phyloP scores from a whole-genome alignment of 169 alveolate species.

The Plasmodium gonderi region DNA sequence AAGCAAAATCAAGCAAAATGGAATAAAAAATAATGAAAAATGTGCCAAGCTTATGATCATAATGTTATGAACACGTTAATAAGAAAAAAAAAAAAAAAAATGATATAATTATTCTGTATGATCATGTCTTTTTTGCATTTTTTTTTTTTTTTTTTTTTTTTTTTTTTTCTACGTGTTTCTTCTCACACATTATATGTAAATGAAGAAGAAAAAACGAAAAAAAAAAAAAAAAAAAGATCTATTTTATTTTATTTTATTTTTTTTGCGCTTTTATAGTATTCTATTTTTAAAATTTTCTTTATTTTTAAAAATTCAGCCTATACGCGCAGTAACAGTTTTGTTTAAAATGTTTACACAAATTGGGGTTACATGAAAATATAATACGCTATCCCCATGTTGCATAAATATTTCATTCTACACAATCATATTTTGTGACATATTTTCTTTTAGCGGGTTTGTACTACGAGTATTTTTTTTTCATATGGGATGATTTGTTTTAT shows the following conservation, averaged over 20 bases:
- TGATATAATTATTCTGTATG: neutral
- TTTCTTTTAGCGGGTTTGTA: no score
- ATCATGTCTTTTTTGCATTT: neutral
- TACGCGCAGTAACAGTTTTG: conserved; percentile 7
- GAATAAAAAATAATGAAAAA: no score
- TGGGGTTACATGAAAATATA: no score
- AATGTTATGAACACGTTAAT: neutral
- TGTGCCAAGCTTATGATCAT: no score
- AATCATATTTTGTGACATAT: no score
- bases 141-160: conserved; percentile 1
- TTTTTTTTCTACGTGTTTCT: conserved; percentile 22
- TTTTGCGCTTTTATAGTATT: conserved; percentile 53
- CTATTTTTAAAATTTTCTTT: conserved; percentile 67
- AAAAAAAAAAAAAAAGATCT: conserved; percentile 29
- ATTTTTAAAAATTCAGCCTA: conserved; percentile 73
- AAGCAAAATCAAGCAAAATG: no score
- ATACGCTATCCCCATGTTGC: no score
- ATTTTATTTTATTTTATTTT: no score
- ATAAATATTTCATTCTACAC: no score
- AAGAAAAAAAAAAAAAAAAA: neutral
- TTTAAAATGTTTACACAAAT: neutral
- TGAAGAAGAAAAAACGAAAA: conserved; percentile 21
- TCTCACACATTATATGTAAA: neutral
- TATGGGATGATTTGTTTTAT: no score
- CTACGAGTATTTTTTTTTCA: no score